Evolutionary conservation across 495 filamentous ascomycete species (phyloP).

Genomic region (Apodospora peruviana): DNA sequence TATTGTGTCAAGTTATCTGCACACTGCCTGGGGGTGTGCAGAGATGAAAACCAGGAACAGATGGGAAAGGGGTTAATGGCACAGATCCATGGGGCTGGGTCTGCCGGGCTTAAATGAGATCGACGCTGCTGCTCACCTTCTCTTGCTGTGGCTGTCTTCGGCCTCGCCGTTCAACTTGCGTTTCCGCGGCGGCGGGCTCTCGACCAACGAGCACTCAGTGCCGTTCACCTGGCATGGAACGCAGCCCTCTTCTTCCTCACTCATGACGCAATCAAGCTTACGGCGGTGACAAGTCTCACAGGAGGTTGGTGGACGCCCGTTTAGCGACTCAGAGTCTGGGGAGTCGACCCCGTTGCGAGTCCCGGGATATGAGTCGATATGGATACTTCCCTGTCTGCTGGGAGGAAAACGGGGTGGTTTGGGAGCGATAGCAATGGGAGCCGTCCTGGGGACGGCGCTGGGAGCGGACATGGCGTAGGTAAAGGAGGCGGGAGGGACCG

Average conservation of each 20-base stretch:
- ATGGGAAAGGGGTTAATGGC: slow-evolving; percentile 18
- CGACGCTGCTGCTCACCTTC: slow-evolving; percentile 41
- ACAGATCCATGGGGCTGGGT: slow-evolving; percentile 7
- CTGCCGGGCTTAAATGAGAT: not conserved
- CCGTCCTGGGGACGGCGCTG: slow-evolving; percentile 45
- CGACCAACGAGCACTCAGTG: slow-evolving; percentile 57
- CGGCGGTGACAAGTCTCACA: slow-evolving; percentile 69
- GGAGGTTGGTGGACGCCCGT: slow-evolving; percentile 31
- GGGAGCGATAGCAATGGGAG: slow-evolving; percentile 53
- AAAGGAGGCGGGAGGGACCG: slow-evolving; percentile 13
- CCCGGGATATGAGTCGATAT: slow-evolving; percentile 30
- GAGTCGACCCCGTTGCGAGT: slow-evolving; percentile 44
- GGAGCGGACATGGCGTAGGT: slow-evolving; percentile 45
- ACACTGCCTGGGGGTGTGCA: slow-evolving; percentile 7
- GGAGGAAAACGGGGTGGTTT: slow-evolving; percentile 42
- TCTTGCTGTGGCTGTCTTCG: slow-evolving; percentile 51
- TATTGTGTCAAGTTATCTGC: slow-evolving; percentile 1
- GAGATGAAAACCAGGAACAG: slow-evolving; percentile 1
- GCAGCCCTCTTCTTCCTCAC: slow-evolving; percentile 60
- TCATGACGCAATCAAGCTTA: slow-evolving; percentile 87
- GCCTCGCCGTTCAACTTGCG: slow-evolving; percentile 61
- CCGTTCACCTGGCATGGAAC: slow-evolving; percentile 57
- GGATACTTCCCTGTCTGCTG: slow-evolving; percentile 37
- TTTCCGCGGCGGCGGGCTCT: slow-evolving; percentile 67
- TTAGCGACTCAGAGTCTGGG: slow-evolving; percentile 44